phyloP scores from a whole-genome alignment of 441 rosid species.

The Capsella rubella region DNA sequence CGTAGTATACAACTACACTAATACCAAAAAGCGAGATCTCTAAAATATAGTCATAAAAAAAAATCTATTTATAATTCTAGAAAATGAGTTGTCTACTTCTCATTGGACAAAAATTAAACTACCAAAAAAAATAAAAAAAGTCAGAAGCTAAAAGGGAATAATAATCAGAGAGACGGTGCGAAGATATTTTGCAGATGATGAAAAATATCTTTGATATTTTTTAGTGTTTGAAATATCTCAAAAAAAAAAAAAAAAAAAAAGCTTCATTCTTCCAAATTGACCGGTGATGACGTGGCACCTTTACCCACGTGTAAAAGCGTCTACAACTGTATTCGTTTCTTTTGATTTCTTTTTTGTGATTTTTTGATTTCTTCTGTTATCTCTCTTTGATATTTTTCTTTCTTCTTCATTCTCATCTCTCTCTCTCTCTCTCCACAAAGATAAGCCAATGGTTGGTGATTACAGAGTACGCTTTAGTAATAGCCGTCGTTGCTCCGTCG shows the following conservation, averaged over 20 bases:
- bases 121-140: not conserved
- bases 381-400: not conserved
- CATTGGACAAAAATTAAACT: not conserved
- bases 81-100: too few species aligned
- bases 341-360: not conserved
- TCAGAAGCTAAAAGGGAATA: not conserved
- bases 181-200: slow-evolving; percentile 32
- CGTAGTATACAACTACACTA: too few species aligned
- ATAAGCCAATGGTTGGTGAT: slow-evolving; percentile 43
- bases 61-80: too few species aligned
- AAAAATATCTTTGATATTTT: slow-evolving; percentile 43
- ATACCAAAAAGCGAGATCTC: too few species aligned
- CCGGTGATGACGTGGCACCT: slow-evolving; percentile 38
- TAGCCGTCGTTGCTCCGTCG: slow-evolving; percentile 36
- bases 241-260: not conserved
- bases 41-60: too few species aligned
- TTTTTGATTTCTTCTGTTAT: not conserved
- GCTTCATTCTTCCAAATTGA: slow-evolving; percentile 40
- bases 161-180: slow-evolving; percentile 3
- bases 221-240: slow-evolving; percentile 21
- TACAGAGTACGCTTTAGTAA: slow-evolving; percentile 32
- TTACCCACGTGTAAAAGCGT: slow-evolving; percentile 48
- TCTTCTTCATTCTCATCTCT: not conserved
- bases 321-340: slow-evolving; percentile 38
- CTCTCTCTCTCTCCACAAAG: slow-evolving; percentile 25